These are phyloP conservation scores for Hydnomerulius pinastri DNA, from an alignment of 768 basidiomycete species.

Conservation along the genomic window DNA sequence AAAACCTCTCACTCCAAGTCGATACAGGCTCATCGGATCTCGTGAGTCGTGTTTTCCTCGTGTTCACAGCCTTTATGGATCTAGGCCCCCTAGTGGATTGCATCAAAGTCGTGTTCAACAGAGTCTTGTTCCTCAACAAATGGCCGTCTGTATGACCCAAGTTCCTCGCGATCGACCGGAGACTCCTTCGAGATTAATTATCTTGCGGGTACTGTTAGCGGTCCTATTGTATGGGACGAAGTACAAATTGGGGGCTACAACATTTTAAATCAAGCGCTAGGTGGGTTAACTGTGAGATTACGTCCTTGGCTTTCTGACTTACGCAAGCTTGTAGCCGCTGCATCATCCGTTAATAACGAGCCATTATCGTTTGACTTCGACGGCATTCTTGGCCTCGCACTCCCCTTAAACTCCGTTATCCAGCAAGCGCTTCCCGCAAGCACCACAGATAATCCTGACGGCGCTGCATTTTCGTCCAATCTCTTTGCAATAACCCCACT, in stretches of 20 bases:
- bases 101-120: constrained; percentile 63
- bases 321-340: constrained; percentile 51
- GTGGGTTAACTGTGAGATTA: constrained; percentile 37
- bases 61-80: not conserved
- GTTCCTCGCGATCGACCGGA: constrained; percentile 44
- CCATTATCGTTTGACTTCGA: constrained; percentile 56
- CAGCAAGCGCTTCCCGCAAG: constrained; percentile 49
- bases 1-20: constrained; percentile 65
- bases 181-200: constrained; percentile 54
- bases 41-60: constrained; percentile 41
- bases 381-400: constrained; percentile 76
- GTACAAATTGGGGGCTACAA: constrained; percentile 64
- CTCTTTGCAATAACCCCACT: constrained; percentile 67
- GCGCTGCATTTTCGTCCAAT: constrained; percentile 68
- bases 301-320: not conserved
- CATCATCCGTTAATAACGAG: constrained; percentile 52
- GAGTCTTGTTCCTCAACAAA: constrained; percentile 47
- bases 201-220: constrained; percentile 56
- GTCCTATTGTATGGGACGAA: constrained; percentile 71
- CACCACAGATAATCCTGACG: constrained; percentile 54
- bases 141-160: constrained; percentile 59
- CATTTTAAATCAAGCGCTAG: constrained; percentile 69
- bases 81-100: constrained; percentile 62
- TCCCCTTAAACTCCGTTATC: constrained; percentile 73
- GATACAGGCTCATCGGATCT: constrained; percentile 85